phyloP scores from a whole-genome alignment of 75 land plant species.

The Picea sitchensis region DNA sequence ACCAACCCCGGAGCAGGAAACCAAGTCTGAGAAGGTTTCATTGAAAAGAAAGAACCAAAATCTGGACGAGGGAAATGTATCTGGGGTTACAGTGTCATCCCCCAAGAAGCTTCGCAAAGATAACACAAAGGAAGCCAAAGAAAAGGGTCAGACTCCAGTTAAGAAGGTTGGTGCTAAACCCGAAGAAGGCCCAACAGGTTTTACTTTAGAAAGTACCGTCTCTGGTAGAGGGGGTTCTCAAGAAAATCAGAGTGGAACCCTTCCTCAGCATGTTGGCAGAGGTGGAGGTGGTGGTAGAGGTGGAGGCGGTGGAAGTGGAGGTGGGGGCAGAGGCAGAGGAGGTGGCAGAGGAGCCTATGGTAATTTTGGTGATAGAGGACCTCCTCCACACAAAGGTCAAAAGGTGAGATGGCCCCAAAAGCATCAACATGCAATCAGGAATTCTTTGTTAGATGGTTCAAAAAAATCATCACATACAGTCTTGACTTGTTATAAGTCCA shows the following conservation, averaged over 20 bases:
- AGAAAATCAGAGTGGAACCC: slow-evolving; percentile 60
- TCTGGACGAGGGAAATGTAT: slow-evolving; percentile 5
- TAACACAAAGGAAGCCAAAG: slow-evolving; percentile 22
- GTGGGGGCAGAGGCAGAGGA: slow-evolving; percentile 68
- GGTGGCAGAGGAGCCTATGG: slow-evolving; percentile 73
- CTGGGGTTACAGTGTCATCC: slow-evolving; percentile 22
- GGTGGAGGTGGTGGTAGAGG: slow-evolving; percentile 49
- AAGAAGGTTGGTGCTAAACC: slow-evolving; percentile 11
- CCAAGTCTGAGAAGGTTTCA: slow-evolving; percentile 20
- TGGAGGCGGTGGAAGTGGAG: slow-evolving; percentile 69
- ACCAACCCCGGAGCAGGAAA: slow-evolving; percentile 24
- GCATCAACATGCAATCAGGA: neutral
- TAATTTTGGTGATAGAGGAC: slow-evolving; percentile 64
- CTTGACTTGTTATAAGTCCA: no score
- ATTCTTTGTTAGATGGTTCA: neutral
- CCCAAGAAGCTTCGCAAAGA: slow-evolving; percentile 33
- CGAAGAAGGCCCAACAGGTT: neutral
- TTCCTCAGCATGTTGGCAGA: neutral
- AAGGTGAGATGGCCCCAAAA: slow-evolving; percentile 49
- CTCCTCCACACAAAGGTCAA: slow-evolving; percentile 97
- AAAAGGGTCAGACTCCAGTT: slow-evolving; percentile 25
- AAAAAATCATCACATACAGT: neutral
- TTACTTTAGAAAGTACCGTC: slow-evolving; percentile 3
- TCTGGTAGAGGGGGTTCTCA: slow-evolving; percentile 54
- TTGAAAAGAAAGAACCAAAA: slow-evolving; percentile 40